Percentiles rank a stretch among this genome's conserved stretches.
These are phyloP conservation scores for Sporothrix inflata DNA, from an alignment of 2,329 filamentous ascomycete species.

Conservation along the genomic window DNA sequence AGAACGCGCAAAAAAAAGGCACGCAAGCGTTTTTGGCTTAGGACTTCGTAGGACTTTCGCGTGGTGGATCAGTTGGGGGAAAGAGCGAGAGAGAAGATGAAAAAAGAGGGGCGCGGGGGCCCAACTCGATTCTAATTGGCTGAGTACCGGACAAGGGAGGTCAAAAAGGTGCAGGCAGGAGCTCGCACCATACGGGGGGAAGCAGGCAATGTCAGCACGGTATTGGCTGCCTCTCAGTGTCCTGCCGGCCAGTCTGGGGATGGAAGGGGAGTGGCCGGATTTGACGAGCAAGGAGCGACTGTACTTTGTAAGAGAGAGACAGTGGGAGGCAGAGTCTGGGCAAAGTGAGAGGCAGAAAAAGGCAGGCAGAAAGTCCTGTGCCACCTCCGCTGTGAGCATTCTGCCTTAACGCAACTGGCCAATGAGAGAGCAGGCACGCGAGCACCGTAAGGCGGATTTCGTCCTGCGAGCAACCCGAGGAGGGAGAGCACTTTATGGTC, in stretches of 20 bases:
- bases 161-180: background rate
- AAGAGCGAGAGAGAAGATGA: background rate
- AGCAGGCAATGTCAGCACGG: background rate
- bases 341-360: background rate
- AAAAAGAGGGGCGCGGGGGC: background rate
- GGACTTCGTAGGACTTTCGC: slow-evolving; percentile 31
- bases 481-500: background rate
- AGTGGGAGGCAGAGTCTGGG: background rate
- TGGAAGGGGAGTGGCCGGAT: background rate
- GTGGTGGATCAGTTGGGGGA: slow-evolving; percentile 22
- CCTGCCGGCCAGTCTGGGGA: background rate
- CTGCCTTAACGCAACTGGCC: slow-evolving; percentile 18
- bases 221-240: slow-evolving; percentile 20
- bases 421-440: slow-evolving; percentile 19
- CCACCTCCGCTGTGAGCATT: background rate
- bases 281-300: background rate
- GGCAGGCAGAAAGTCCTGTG: slow-evolving; percentile 6
- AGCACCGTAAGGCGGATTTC: slow-evolving; percentile 19
- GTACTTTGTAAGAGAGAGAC: background rate
- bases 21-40: slow-evolving; percentile 19
- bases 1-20: slow-evolving; percentile 16
- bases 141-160: background rate
- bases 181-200: background rate
- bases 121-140: background rate
- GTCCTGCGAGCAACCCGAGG: background rate